Base-by-base conservation (phyloP, 2,329 filamentous ascomycete genomes). In the Pseudogymnoascus sp. region DNA sequence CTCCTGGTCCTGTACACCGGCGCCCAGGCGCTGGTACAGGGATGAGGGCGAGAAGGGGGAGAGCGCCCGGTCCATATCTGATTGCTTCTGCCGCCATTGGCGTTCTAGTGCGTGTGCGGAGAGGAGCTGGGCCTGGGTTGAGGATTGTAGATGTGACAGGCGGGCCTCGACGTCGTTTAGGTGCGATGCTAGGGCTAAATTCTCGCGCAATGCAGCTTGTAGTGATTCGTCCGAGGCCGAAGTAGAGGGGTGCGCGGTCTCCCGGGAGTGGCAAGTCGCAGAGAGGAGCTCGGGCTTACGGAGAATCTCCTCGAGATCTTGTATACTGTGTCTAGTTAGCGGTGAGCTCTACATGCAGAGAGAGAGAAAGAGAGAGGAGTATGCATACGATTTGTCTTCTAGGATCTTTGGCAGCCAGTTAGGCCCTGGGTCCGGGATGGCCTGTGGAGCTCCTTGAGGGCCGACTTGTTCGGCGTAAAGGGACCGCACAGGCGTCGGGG, bases 41-140 rank as follows among this genome's bases (percentile, higher is more conserved):
- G 89, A 88, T 43, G 90, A 88, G 0, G 93, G 92, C 25, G 90
- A 89, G 76, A 96, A 97, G 1, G 90, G 89, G 36, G 86, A 84
- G 63, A 97, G 78, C 6, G 90, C 91, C 59, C 85, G 81, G 72
- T 97, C 94, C 83, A 96, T 94, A 68, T 94, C 91, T 1, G 84
- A 81, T 74, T 97, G 90, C 74, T 94, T 95, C 67, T 89, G 84
- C 61, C 87, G 85, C 90, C 94, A 97, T 70, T 93, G 88, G n/a
- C 92, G 85, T 76, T 97, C 94, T 14, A 97, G 83, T 1, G 90
- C 89, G 69, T 93, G 89, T 20, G 94, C 85, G 9, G 90, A 83
- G 1, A 97, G 81, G 0, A 97, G 83, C 63, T 92, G 87, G 3
- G 90, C 87, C 71, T 96, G 91, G 0, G 90, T 88, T 1, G 82